Evolutionary conservation across 2,329 filamentous ascomycete species (phyloP), one percentile per base, ranked within the genome.

Genomic region (Sarocladiaceae sp.): DNA sequence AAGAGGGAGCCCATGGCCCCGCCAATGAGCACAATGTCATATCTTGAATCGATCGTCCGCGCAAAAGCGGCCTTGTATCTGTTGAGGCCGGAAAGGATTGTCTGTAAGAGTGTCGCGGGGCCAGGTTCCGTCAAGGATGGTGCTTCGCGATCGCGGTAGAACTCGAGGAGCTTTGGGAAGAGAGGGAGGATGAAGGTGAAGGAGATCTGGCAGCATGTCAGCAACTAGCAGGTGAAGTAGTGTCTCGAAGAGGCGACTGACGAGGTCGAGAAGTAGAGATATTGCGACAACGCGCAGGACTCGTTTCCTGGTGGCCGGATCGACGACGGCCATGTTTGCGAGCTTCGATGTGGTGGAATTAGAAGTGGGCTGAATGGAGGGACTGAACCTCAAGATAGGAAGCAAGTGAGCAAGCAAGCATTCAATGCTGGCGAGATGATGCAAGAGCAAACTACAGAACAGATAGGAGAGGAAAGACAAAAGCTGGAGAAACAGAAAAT

Each of bases 101-200:
- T 78, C 50, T 88, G 83, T 19, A 98, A 81, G 24, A 95, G 67
- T 1, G 87, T 89, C 47, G 69, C 64, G 3, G 75, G 68, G 27
- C 68, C 66, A 35, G 35, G 21, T 45, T 68, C 68, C 40, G 62
- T 55, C 33, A 67, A 57, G 3, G 40, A 43, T 19, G 73, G 68
- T 32, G 76, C 76, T 66, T 96, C 90, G 65, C 82, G 80, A 60
- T 88, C 83, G 66, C 88, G 87, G 70, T 97, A 98, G 76, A 96
- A 97, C 57, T 94, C 85, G 65, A 97, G 84, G 34, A 98, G 83
- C 47, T 89, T 90, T 6, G 90, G 93, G 62, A 97, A 98, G 27
- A 98, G 80, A 0, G 93, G 93, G 7, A 98, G 83, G 60, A 97
- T 97, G 62, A 98, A 96, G 23, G 93, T 98, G 64, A 98, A 98